Conservation (phyloP, 2,329 filamentous ascomycete genomes). For the Botrytis galanthina region DNA sequence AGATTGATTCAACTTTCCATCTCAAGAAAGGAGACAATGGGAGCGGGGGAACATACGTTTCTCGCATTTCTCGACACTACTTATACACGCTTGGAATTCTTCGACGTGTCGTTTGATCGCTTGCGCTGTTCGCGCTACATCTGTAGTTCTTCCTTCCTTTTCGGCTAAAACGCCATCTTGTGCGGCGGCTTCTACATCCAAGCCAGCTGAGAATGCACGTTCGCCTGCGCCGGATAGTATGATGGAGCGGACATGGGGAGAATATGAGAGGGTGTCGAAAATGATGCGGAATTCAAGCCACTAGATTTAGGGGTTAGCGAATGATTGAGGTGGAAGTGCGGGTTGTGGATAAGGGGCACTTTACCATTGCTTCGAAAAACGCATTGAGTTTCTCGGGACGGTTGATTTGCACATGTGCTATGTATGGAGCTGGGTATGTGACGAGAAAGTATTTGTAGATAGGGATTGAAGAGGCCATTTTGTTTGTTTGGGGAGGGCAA, state of each 20-base stretch:
- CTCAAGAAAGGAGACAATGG: background rate
- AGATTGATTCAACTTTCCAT: background rate
- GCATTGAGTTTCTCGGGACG: slow-evolving; percentile 83
- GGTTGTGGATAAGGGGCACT: background rate
- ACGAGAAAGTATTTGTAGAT: slow-evolving; percentile 50
- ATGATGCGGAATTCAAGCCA: slow-evolving; percentile 77
- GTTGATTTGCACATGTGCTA: slow-evolving; percentile 92
- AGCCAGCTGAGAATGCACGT: slow-evolving; percentile 78
- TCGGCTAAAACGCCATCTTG: slow-evolving; percentile 47
- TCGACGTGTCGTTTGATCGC: slow-evolving; percentile 64
- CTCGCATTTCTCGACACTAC: slow-evolving; percentile 77
- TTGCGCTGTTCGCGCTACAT: slow-evolving; percentile 64
- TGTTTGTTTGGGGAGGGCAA: background rate
- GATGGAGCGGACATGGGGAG: slow-evolving; percentile 71
- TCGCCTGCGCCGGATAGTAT: slow-evolving; percentile 79
- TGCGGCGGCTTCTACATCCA: slow-evolving; percentile 75
- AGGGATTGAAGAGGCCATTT: slow-evolving; percentile 24
- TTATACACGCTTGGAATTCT: slow-evolving; percentile 79
- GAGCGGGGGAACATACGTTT: slow-evolving; percentile 61
- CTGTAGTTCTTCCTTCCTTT: slow-evolving; percentile 39
- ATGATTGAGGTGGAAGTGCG: background rate
- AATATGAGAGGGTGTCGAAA: slow-evolving; percentile 69
- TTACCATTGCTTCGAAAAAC: slow-evolving; percentile 70
- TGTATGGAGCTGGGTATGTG: slow-evolving; percentile 66
- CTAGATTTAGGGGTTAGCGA: slow-evolving; percentile 3